phyloP scores from a whole-genome alignment of 2,329 filamentous ascomycete species.

The Calonectria multiphialidica region DNA sequence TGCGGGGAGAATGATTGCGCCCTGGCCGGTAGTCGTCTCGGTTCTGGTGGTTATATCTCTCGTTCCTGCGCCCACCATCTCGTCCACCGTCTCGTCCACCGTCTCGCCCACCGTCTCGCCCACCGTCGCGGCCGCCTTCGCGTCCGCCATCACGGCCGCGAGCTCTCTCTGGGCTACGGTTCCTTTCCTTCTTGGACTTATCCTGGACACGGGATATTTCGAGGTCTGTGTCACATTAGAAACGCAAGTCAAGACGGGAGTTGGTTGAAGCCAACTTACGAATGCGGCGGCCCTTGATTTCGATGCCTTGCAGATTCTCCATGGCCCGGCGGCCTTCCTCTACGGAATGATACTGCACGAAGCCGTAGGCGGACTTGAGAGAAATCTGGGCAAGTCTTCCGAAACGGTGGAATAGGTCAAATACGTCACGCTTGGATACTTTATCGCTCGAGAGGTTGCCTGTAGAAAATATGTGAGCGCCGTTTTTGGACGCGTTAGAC shows the following conservation, averaged over 20 bases:
- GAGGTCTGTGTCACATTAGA: conserved; percentile 69
- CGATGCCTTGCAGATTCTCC: conserved; percentile 80
- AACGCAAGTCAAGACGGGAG: not conserved
- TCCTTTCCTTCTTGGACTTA: conserved; percentile 73
- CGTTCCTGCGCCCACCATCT: conserved; percentile 57
- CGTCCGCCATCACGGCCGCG: conserved; percentile 44
- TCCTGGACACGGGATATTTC: conserved; percentile 92
- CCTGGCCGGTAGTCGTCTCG: conserved; percentile 76
- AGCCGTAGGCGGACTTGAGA: conserved; percentile 96
- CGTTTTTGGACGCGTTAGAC: conserved; percentile 42
- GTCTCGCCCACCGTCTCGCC: conserved; percentile 50
- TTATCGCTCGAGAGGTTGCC: conserved; percentile 94
- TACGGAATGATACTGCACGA: conserved; percentile 90
- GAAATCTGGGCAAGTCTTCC: conserved; percentile 94
- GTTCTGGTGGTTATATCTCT: conserved; percentile 60
- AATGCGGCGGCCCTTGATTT: conserved; percentile 91
- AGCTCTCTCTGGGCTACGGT: conserved; percentile 72
- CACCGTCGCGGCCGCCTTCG: conserved; percentile 27
- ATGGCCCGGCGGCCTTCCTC: conserved; percentile 82
- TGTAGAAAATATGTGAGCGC: conserved; percentile 53
- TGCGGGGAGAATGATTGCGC: conserved; percentile 69
- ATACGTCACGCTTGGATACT: conserved; percentile 93
- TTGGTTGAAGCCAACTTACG: conserved; percentile 70
- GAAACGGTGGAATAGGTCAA: conserved; percentile 88
- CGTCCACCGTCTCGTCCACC: conserved; percentile 50